A percentile compares a stretch with the other conserved stretches of the same genome.
Evolutionary conservation across 306 rosid genomes (phyloP).

Genomic region (Inga oerstediana): DNA sequence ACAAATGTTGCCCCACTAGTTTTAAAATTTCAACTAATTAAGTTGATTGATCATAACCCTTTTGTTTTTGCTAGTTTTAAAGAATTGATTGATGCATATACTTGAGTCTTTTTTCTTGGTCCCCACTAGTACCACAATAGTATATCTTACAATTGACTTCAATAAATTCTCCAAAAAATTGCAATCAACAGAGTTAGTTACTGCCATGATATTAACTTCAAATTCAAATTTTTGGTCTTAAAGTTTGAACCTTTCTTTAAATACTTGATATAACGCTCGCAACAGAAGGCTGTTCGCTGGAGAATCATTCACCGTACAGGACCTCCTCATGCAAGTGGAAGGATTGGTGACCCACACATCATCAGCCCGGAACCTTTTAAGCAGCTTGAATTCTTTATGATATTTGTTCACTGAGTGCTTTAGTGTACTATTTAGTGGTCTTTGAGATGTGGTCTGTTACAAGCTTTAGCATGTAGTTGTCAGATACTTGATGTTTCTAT

Average conservation of each 20-base stretch:
- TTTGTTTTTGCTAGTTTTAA: too few relatives aligned
- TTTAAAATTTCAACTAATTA: neutral
- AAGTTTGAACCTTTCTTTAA: conserved; percentile 27
- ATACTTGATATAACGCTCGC: conserved; percentile 25
- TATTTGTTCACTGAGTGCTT: too few relatives aligned
- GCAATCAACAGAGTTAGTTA: conserved; percentile 3
- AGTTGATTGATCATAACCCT: neutral
- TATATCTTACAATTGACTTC: neutral
- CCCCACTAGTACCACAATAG: neutral
- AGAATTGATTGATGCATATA: neutral
- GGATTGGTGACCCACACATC: too few relatives aligned
- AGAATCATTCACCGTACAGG: too few relatives aligned
- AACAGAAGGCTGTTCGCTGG: too few relatives aligned
- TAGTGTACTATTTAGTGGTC: too few relatives aligned
- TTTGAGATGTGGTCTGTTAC: too few relatives aligned
- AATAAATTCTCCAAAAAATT: neutral
- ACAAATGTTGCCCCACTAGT: neutral
- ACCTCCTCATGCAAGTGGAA: too few relatives aligned
- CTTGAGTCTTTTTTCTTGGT: neutral
- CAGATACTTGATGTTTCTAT: too few relatives aligned
- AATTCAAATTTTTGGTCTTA: conserved; percentile 19
- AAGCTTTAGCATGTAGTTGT: too few relatives aligned
- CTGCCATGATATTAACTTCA: conserved; percentile 32
- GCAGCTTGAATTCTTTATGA: too few relatives aligned
- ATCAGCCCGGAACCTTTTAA: too few relatives aligned